phyloP scores from a whole-genome alignment of 768 basidiomycete genomes.

The Paxillus involutus region DNA sequence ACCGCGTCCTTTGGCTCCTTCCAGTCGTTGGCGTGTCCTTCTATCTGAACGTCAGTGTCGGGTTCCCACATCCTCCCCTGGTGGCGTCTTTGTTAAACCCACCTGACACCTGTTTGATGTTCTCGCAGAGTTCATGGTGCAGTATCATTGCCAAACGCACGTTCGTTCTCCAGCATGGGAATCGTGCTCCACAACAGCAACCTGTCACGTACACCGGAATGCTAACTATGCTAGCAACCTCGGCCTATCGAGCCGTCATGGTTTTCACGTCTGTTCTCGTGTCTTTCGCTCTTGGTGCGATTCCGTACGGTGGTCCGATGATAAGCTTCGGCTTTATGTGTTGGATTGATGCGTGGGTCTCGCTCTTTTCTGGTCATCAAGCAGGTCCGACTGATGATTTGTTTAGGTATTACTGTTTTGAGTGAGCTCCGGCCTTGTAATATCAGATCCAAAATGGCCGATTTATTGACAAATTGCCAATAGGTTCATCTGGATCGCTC shows the following conservation, averaged over 20 bases:
- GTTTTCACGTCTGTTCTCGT: slow-evolving; percentile 72
- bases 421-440: slow-evolving; percentile 46
- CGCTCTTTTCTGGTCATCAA: background rate
- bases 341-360: slow-evolving; percentile 83
- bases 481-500: slow-evolving; percentile 79
- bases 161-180: slow-evolving; percentile 70
- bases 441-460: background rate
- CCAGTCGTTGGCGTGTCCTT: slow-evolving; percentile 76
- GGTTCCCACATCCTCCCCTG: slow-evolving; percentile 4
- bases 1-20: slow-evolving; percentile 75
- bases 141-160: slow-evolving; percentile 72
- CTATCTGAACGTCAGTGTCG: slow-evolving; percentile 72
- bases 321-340: slow-evolving; percentile 74
- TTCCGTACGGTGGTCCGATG: slow-evolving; percentile 64
- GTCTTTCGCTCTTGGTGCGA: slow-evolving; percentile 58
- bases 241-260: slow-evolving; percentile 82
- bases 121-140: slow-evolving; percentile 71
- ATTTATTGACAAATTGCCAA: slow-evolving; percentile 13
- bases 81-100: slow-evolving; percentile 11
- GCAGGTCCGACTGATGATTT: slow-evolving; percentile 3
- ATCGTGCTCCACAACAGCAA: slow-evolving; percentile 49
- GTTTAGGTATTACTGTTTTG: slow-evolving; percentile 84
- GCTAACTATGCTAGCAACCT: slow-evolving; percentile 73
- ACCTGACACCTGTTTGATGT: background rate
- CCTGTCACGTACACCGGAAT: slow-evolving; percentile 67